Evolutionary conservation across 2,329 filamentous ascomycete genomes (phyloP), one percentile per base, ranked within the genome.

Genomic region (Ceratocystiopsis brevicomis): DNA sequence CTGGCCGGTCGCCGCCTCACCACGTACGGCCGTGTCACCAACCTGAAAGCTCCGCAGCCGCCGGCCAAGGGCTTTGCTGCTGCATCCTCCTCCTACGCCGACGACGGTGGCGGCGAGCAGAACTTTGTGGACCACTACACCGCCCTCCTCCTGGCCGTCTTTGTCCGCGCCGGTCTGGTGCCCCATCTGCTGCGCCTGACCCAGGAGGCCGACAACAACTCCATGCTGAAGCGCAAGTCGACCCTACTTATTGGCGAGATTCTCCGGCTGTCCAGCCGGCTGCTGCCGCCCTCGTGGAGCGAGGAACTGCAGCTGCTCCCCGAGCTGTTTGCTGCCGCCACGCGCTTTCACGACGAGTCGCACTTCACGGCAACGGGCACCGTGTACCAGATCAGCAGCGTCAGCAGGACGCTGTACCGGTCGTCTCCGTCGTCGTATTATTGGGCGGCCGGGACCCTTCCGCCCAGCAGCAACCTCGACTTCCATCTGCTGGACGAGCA

Each of bases 331-430:
- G 69, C 78, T 8, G 76, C 78, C 0, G 85, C 87, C 5, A 71
- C 82, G 2, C 71, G 76, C 33, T 84, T 87, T 52, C 66, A 73
- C 18, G 68, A 76, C 17, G 75, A 87, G 30, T 71, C 76, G 19
- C 78, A 84, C 44, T 87, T 87, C 51, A 68, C 81, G 45, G 85
- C 88, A 8, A 87, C 85, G 9, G 79, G 85, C 9, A 92, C 92
- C 16, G 84, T 98, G 13, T 98, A 96, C 54, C 90, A 96, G 57
- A 93, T 98, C 43, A 94, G 94, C 62, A 95, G 88, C 56, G 86
- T 98, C 51, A 98, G 88, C 58, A 76, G 85, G 49, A 96, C 87
- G 0, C 64, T 98, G 14, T 92, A 92, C 56, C 73, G 86, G 45
- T 92, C 84, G 40, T 73, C 75, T 6, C 69, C 71, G 2, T 65